A percentile compares a stretch with the other conserved stretches of the same genome.
Evolutionary conservation across 257 asterid species (phyloP).

Genomic region (Solanum pennellii): DNA sequence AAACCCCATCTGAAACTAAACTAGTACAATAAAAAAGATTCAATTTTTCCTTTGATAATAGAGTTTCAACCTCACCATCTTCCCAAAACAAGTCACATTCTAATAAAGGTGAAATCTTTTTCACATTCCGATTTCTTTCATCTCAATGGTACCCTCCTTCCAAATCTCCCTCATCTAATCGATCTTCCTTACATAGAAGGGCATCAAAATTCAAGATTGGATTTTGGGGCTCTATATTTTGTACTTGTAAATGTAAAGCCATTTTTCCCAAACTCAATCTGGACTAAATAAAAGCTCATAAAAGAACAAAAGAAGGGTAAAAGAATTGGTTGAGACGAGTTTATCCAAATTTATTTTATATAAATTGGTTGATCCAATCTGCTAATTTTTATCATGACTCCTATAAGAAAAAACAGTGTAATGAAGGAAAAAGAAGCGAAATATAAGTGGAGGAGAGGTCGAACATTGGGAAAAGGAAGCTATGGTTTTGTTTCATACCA

Average conservation of each 20-base stretch:
- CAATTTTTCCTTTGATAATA: conserved; percentile 48
- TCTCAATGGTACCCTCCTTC: neutral
- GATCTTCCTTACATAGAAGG: conserved; percentile 68
- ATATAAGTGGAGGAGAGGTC: neutral
- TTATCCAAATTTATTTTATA: too few species aligned
- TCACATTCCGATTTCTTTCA: neutral
- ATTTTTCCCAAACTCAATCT: too few species aligned
- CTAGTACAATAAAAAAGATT: conserved; percentile 5
- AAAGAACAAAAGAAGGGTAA: too few species aligned
- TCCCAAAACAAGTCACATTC: conserved; percentile 81
- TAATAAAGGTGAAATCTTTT: conserved; percentile 15
- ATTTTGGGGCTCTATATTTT: conserved; percentile 32
- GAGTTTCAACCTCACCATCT: conserved; percentile 49
- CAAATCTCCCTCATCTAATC: conserved; percentile 34
- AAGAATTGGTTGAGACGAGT: too few species aligned
- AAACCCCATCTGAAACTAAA: conserved; percentile 26
- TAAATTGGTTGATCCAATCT: too few species aligned
- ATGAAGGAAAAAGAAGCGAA: neutral
- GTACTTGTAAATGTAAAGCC: neutral
- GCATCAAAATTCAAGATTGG: conserved; percentile 38
- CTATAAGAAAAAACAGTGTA: too few species aligned
- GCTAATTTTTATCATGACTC: too few species aligned
- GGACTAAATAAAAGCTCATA: too few species aligned
- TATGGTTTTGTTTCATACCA: neutral
- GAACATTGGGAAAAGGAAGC: neutral